Conservation (phyloP, 1,284 basidiomycete genomes). For the Gymnopus androsaceus region DNA sequence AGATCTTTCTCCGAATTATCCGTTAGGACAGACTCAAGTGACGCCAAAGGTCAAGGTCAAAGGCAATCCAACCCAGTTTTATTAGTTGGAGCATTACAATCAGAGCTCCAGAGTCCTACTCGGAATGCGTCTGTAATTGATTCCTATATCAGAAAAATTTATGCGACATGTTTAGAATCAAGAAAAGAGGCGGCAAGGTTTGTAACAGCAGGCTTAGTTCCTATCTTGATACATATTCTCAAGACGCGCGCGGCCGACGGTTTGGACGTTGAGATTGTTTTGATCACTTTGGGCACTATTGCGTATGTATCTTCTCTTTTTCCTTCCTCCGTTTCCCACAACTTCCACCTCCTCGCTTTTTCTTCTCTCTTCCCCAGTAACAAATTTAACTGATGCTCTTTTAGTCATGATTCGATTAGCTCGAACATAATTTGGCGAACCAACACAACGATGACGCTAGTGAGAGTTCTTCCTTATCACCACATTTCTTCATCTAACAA, state of each 20-base stretch:
- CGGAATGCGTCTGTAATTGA: constrained; percentile 26
- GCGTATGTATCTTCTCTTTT: constrained; percentile 27
- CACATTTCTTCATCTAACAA: too few species aligned
- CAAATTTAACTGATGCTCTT: background rate
- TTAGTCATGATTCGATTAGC: constrained; percentile 25
- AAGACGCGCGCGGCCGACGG: constrained; percentile 25
- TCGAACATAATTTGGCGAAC: constrained; percentile 16
- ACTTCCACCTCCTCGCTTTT: too few species aligned
- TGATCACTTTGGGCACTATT: constrained; percentile 26
- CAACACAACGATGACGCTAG: constrained; percentile 18
- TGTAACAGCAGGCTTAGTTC: constrained; percentile 27
- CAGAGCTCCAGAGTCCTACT: constrained; percentile 25
- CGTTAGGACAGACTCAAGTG: constrained; percentile 1
- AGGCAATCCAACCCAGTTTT: constrained; percentile 21
- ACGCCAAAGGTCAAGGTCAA: background rate
- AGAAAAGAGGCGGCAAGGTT: constrained; percentile 27
- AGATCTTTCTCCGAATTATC: background rate
- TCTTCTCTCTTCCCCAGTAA: background rate
- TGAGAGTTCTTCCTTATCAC: too few species aligned
- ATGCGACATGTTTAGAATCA: constrained; percentile 20
- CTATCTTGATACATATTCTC: constrained; percentile 25
- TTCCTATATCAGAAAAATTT: constrained; percentile 24
- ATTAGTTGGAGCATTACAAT: constrained; percentile 27
- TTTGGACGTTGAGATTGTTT: constrained; percentile 25
- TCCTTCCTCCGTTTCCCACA: too few species aligned